phyloP scores from a whole-genome alignment of 1,284 basidiomycete species.

The Baeospora myosura region DNA sequence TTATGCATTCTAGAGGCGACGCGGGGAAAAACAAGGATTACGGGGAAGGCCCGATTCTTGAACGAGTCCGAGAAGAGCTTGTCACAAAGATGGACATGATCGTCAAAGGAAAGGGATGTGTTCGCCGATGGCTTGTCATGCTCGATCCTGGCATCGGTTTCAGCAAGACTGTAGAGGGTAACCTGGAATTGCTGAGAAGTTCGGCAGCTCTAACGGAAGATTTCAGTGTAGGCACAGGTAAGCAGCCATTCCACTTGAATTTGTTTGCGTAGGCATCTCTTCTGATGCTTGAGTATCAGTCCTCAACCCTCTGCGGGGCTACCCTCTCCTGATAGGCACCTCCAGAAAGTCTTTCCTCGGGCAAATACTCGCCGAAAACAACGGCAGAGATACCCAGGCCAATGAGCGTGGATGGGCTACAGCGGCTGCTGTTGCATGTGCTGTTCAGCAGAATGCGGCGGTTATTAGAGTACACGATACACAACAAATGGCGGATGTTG shows the following conservation, averaged over 20 bases:
- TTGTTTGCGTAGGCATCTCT: not conserved
- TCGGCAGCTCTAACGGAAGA: slow-evolving; percentile 43
- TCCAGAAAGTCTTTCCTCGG: slow-evolving; percentile 86
- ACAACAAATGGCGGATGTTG: slow-evolving; percentile 51
- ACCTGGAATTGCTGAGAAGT: slow-evolving; percentile 62
- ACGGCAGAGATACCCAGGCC: slow-evolving; percentile 45
- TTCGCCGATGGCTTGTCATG: slow-evolving; percentile 87
- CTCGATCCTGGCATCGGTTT: slow-evolving; percentile 95
- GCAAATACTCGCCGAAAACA: slow-evolving; percentile 41
- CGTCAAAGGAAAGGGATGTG: slow-evolving; percentile 65
- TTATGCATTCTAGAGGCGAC: slow-evolving; percentile 93
- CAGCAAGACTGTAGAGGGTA: slow-evolving; percentile 79
- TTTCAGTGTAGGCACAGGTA: slow-evolving; percentile 22
- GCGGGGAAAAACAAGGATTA: slow-evolving; percentile 71
- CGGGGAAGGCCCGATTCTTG: slow-evolving; percentile 50
- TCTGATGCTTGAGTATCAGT: not conserved
- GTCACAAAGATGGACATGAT: slow-evolving; percentile 62
- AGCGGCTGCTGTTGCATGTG: slow-evolving; percentile 71
- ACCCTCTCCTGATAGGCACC: slow-evolving; percentile 71
- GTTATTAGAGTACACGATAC: slow-evolving; percentile 86
- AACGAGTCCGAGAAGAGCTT: slow-evolving; percentile 72
- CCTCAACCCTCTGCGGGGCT: slow-evolving; percentile 53
- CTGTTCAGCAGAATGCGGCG: slow-evolving; percentile 68
- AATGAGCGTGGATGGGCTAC: slow-evolving; percentile 77
- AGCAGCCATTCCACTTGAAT: slow-evolving; percentile 5